These are phyloP conservation scores for rapeseed (Brassica napus) DNA, from an alignment of 345 rosid species.

Conservation along the genomic window DNA sequence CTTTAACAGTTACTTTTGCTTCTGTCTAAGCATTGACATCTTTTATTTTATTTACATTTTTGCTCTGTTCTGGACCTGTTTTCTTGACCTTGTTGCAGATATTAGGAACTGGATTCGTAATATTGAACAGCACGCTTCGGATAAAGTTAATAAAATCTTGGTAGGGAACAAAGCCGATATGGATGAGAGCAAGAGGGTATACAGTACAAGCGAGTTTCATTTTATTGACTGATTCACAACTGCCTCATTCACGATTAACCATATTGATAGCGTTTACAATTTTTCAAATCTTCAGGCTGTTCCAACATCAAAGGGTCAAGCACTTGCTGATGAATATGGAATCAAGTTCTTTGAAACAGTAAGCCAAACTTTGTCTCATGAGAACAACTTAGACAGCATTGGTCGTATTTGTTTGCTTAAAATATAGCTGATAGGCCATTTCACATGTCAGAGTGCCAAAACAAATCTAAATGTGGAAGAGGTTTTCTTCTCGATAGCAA, in stretches of 20 bases:
- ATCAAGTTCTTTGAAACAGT: slow-evolving; percentile 97
- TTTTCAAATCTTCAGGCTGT: slow-evolving; percentile 61
- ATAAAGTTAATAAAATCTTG: slow-evolving; percentile 93
- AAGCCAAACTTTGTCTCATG: slow-evolving; percentile 33
- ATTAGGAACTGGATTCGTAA: slow-evolving; percentile 99
- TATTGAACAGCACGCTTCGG: slow-evolving; percentile 98
- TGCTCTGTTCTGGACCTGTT: slow-evolving; percentile 27
- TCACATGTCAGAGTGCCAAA: slow-evolving; percentile 82
- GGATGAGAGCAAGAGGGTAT: slow-evolving; percentile 99
- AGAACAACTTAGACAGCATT: not conserved
- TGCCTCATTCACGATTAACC: not conserved
- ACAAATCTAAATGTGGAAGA: slow-evolving; percentile 91
- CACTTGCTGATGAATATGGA: slow-evolving; percentile 98
- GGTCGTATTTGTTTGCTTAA: not conserved
- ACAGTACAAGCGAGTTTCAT: not conserved
- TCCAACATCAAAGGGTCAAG: slow-evolving; percentile 94
- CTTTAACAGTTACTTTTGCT: slow-evolving; percentile 64
- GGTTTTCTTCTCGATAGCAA: slow-evolving; percentile 93
- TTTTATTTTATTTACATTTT: not conserved
- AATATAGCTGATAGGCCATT: not conserved
- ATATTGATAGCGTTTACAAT: not conserved
- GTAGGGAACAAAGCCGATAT: slow-evolving; percentile 99
- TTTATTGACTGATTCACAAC: not conserved
- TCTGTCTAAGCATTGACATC: slow-evolving; percentile 9
- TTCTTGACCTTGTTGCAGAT: slow-evolving; percentile 55